phyloP scores from a whole-genome alignment of 2,329 filamentous ascomycete species.

The Colletotrichum spinosum region DNA sequence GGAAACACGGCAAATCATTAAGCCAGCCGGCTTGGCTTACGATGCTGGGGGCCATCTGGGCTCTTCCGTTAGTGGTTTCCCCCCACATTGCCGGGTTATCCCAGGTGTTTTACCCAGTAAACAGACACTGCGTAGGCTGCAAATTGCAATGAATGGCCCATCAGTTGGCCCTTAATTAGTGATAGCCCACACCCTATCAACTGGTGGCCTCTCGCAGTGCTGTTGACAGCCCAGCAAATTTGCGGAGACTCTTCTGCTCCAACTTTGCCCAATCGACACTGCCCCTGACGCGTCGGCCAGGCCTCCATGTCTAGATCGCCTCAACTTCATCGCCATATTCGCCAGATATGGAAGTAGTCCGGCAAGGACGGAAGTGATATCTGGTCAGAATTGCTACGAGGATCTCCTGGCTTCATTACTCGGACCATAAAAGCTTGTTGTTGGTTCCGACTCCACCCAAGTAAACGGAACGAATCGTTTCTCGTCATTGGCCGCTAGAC shows the following conservation, averaged over 20 bases:
- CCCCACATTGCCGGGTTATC: constrained; percentile 24
- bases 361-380: constrained; percentile 16
- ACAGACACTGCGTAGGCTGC: too few species aligned
- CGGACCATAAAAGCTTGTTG: constrained; percentile 23
- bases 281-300: neutral
- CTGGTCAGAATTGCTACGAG: constrained; percentile 7
- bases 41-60: neutral
- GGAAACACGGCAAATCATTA: constrained; percentile 21
- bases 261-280: constrained; percentile 3
- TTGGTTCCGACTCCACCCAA: constrained; percentile 1
- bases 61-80: too few species aligned
- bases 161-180: constrained; percentile 28
- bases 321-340: constrained; percentile 6
- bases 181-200: constrained; percentile 21
- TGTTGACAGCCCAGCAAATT: constrained; percentile 17
- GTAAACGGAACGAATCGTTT: constrained; percentile 15
- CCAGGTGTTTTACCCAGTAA: neutral
- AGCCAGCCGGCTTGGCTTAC: constrained; percentile 31
- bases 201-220: constrained; percentile 3
- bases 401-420: constrained; percentile 21
- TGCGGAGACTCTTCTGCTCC: constrained; percentile 2
- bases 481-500: neutral
- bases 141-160: neutral
- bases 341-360: constrained; percentile 8
- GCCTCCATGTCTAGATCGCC: constrained; percentile 22